phyloP scores from a whole-genome alignment of 139 green algal species.

The Spirogloea muscicola region DNA sequence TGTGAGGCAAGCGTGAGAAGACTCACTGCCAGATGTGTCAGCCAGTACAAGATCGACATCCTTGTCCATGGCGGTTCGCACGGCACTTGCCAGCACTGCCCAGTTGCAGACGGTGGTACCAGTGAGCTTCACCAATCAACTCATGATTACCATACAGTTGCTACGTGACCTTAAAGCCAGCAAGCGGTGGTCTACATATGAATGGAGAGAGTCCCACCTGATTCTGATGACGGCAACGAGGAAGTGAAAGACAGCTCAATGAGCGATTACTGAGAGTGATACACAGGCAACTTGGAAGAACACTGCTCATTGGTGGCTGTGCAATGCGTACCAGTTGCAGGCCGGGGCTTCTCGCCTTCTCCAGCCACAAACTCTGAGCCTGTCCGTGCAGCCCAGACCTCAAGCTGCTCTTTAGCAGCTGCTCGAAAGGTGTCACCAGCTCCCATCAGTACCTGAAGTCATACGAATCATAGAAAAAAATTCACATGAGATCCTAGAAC shows the following conservation, averaged over 20 bases:
- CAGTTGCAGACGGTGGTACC: too few species aligned
- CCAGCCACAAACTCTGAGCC: conserved; percentile 47
- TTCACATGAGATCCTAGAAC: background rate
- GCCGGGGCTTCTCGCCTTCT: conserved; percentile 28
- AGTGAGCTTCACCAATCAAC: too few species aligned
- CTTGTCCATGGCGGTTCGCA: conserved; percentile 20
- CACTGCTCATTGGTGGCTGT: too few species aligned
- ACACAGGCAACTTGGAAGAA: too few species aligned
- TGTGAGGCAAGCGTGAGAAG: background rate
- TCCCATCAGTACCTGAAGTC: conserved; percentile 77
- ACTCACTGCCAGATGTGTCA: conserved; percentile 76
- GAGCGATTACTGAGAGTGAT: too few species aligned
- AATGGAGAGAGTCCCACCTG: too few species aligned
- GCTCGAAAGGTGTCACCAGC: conserved; percentile 96
- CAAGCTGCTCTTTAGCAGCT: conserved; percentile 90
- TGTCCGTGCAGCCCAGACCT: conserved; percentile 74
- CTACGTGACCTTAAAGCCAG: too few species aligned
- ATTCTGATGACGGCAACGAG: too few species aligned
- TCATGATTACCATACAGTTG: too few species aligned
- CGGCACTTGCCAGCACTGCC: conserved; percentile 23
- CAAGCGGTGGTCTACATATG: too few species aligned
- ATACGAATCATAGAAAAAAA: too few species aligned
- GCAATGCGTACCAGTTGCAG: conserved; percentile 32
- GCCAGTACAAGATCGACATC: conserved; percentile 78
- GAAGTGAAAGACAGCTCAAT: too few species aligned